Conservation (phyloP, 139 green algal genomes). For the Ulvella scutata region DNA sequence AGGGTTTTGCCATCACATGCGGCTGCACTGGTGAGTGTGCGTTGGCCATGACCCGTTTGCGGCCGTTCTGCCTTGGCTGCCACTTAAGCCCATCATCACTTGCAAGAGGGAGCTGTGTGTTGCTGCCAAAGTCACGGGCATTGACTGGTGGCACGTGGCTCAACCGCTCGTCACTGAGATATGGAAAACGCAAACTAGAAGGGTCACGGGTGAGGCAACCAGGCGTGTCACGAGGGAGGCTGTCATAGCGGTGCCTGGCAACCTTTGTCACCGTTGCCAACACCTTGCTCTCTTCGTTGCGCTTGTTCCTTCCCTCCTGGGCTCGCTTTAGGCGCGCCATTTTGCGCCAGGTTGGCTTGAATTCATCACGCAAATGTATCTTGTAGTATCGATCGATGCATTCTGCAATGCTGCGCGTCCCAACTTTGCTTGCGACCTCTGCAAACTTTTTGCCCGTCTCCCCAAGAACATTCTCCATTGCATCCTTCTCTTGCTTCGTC, state of each 20-base stretch:
- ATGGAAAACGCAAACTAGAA: too few relatives aligned
- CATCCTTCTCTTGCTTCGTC: not conserved
- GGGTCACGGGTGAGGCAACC: too few relatives aligned
- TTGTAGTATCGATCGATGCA: not conserved
- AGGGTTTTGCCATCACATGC: too few relatives aligned
- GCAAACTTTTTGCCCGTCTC: not conserved
- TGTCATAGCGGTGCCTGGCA: not conserved
- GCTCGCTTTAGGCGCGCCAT: not conserved
- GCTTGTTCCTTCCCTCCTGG: not conserved
- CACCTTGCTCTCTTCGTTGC: not conserved
- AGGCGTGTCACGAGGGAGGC: too few relatives aligned
- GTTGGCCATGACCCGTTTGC: too few relatives aligned
- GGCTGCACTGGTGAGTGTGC: too few relatives aligned
- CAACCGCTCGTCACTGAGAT: too few relatives aligned
- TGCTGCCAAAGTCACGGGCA: too few relatives aligned
- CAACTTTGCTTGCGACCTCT: not conserved
- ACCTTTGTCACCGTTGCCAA: not conserved
- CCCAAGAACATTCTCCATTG: not conserved
- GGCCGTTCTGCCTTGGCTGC: too few relatives aligned
- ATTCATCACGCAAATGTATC: not conserved
- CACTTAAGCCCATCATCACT: too few relatives aligned
- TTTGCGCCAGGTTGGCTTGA: not conserved
- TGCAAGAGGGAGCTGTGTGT: too few relatives aligned
- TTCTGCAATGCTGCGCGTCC: not conserved
- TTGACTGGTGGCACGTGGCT: too few relatives aligned